Percentiles rank a stretch among this genome's conserved stretches.
These are phyloP conservation scores for Populus trichocarpa DNA, from an alignment of 441 rosid genomes.

Conservation along the genomic window DNA sequence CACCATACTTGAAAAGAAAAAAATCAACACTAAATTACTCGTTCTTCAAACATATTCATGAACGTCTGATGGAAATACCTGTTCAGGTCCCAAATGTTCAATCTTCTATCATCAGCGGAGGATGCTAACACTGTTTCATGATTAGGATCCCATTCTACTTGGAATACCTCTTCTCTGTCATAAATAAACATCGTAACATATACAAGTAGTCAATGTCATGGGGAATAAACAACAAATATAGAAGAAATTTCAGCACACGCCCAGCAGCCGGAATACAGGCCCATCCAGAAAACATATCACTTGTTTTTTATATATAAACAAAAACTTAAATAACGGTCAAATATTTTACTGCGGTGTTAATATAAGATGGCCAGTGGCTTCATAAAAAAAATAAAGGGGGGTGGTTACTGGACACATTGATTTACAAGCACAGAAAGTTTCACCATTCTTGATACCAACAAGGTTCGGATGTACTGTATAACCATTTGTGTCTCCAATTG, in stretches of 20 bases:
- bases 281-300: neutral
- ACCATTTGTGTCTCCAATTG: neutral
- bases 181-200: constrained; percentile 1
- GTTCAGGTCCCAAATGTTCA: constrained; percentile 90
- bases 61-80: constrained; percentile 37
- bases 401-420: neutral
- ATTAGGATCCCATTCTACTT: constrained; percentile 97
- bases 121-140: constrained; percentile 90
- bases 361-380: neutral
- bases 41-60: neutral
- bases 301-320: neutral
- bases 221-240: neutral
- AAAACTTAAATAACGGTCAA: neutral
- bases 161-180: constrained; percentile 82
- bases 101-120: constrained; percentile 81
- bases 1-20: neutral
- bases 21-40: neutral
- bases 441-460: neutral
- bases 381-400: no score
- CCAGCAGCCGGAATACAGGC: neutral
- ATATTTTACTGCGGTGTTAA: neutral
- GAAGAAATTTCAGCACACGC: neutral
- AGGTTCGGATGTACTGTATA: neutral
- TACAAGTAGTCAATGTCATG: neutral
- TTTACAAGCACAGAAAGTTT: neutral